Percentiles rank a stretch among this genome's conserved stretches.
phyloP scores from a whole-genome alignment of 2,329 filamentous ascomycete genomes.

The Acarospora socialis region DNA sequence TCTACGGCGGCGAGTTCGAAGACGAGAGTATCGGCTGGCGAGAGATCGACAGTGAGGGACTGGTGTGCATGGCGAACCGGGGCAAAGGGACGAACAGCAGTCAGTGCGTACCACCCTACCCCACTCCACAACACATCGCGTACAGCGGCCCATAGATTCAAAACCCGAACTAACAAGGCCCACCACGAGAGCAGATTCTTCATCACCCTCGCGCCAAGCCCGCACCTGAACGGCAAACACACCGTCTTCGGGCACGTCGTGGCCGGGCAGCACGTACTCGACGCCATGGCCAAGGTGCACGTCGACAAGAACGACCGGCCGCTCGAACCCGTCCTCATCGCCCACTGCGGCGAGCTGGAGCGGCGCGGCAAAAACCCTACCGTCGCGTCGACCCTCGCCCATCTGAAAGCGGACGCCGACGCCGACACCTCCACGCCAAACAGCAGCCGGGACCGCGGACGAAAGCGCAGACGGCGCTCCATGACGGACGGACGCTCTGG shows the following conservation, averaged over 20 bases:
- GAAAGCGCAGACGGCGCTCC: constrained; percentile 1
- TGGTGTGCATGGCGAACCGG: constrained; percentile 29
- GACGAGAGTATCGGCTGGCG: constrained; percentile 30
- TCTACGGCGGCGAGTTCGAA: constrained; percentile 25
- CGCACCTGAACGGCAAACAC: constrained; percentile 28
- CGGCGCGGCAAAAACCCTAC: constrained; percentile 11
- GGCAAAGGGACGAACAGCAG: constrained; percentile 28
- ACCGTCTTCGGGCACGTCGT: constrained; percentile 28
- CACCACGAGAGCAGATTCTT: constrained; percentile 23
- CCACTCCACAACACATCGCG: no score
- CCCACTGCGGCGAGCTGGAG: constrained; percentile 27
- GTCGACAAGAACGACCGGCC: constrained; percentile 26
- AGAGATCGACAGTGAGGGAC: constrained; percentile 25
- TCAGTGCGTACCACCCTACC: constrained; percentile 18
- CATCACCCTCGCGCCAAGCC: constrained; percentile 26
- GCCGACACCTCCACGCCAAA: background rate
- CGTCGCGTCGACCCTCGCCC: background rate
- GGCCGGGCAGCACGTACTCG: constrained; percentile 9
- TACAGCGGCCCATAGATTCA: no score
- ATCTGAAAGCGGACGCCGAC: constrained; percentile 8
- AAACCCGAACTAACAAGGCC: no score
- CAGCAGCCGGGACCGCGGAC: constrained; percentile 1
- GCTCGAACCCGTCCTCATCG: constrained; percentile 22
- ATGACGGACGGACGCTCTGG: no score
- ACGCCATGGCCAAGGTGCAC: constrained; percentile 22